These are phyloP conservation scores for Saururus chinensis DNA, from an alignment of 164 flowering plant genomes.

Conservation along the genomic window DNA sequence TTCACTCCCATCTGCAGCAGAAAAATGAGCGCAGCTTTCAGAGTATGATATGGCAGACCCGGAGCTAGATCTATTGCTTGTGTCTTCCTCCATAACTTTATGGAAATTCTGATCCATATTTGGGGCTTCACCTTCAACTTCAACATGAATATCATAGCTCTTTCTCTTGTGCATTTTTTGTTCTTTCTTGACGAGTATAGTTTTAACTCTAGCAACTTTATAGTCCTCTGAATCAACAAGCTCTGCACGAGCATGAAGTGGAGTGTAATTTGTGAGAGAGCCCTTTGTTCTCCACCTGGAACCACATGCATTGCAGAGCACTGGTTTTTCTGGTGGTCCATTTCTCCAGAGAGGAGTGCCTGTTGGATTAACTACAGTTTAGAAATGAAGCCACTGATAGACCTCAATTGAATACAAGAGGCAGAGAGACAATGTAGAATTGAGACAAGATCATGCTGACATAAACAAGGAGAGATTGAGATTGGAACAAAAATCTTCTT, in stretches of 20 bases:
- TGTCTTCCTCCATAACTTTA: conserved; percentile 70
- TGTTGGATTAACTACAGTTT: conserved; percentile 11
- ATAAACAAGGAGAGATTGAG: too few relatives aligned
- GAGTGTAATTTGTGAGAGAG: conserved; percentile 84
- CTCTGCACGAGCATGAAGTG: conserved; percentile 78
- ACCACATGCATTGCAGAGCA: conserved; percentile 98
- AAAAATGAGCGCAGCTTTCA: conserved; percentile 82
- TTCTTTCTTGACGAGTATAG: conserved; percentile 51
- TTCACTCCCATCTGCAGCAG: conserved; percentile 73
- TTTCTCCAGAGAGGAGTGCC: conserved; percentile 99
- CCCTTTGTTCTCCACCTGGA: conserved; percentile 99
- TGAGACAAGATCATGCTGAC: too few relatives aligned
- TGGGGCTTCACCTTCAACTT: conserved; percentile 19
- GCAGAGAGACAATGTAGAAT: not conserved
- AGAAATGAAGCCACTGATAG: not conserved
- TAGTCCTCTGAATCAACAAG: conserved; percentile 51
- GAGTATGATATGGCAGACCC: conserved; percentile 94
- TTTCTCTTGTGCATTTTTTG: conserved; percentile 57
- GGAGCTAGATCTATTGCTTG: conserved; percentile 87
- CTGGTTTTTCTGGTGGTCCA: conserved; percentile 98
- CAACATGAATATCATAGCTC: conserved; percentile 22
- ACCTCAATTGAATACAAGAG: not conserved
- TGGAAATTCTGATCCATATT: conserved; percentile 32
- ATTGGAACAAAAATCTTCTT: too few relatives aligned
- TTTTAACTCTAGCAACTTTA: conserved; percentile 41